These are phyloP conservation scores for Mucor irregularis DNA, from an alignment of 371 early-diverging fungal species.

Conservation along the genomic window DNA sequence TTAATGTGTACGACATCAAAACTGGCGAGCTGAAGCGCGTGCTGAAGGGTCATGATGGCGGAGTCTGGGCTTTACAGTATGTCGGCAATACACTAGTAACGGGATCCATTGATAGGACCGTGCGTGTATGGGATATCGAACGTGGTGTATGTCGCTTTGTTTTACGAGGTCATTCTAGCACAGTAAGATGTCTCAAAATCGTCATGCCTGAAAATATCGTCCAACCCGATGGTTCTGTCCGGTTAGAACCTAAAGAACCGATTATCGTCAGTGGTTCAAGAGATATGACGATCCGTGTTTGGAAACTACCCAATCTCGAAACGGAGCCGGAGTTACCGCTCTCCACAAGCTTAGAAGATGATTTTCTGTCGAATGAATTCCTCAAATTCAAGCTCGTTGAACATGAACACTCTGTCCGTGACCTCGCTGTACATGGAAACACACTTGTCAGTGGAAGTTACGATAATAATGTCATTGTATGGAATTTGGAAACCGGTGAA, in stretches of 20 bases:
- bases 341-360: constrained; percentile 15
- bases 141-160: constrained; percentile 85
- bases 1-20: constrained; percentile 84
- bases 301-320: constrained; percentile 84
- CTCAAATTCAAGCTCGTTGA: constrained; percentile 71
- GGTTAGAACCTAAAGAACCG: constrained; percentile 66
- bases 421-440: constrained; percentile 89
- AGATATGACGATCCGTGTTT: constrained; percentile 94
- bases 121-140: constrained; percentile 96
- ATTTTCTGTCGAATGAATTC: constrained; percentile 9
- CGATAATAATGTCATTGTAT: constrained; percentile 91
- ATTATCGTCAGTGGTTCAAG: constrained; percentile 96
- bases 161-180: constrained; percentile 94
- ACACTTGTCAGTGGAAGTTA: constrained; percentile 95
- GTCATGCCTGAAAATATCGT: constrained; percentile 69
- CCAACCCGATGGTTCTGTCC: constrained; percentile 34
- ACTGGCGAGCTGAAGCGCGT: constrained; percentile 71
- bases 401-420: constrained; percentile 93
- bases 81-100: constrained; percentile 87
- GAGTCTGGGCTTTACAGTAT: constrained; percentile 97
- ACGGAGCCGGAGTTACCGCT: constrained; percentile 49
- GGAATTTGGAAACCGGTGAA: constrained; percentile 81
- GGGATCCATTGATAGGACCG: constrained; percentile 97
- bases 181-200: constrained; percentile 94
- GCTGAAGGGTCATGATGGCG: constrained; percentile 94